A percentile compares a stretch with the other conserved stretches of the same genome.
Conservation (phyloP, 495 filamentous ascomycete genomes). For the Penicillium atrosanguineum region DNA sequence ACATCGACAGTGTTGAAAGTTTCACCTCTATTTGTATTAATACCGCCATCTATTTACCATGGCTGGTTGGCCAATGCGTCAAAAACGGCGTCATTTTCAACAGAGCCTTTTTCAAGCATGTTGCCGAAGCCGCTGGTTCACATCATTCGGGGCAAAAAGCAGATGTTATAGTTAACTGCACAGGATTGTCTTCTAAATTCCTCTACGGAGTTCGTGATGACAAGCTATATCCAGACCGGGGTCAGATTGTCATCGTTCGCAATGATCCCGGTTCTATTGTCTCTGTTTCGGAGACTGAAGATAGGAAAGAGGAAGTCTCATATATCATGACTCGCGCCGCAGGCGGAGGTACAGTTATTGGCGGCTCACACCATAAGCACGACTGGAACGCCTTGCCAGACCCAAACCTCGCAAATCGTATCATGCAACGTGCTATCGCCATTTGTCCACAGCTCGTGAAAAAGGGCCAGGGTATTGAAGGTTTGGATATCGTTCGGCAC, state of each 20-base stretch:
- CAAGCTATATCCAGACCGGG: conserved; percentile 72
- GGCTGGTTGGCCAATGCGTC: conserved; percentile 73
- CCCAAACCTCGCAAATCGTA: conserved; percentile 73
- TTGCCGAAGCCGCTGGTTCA: conserved; percentile 63
- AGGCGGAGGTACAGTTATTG: conserved; percentile 77
- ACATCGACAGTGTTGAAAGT: conserved; percentile 63
- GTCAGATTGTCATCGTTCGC: conserved; percentile 84
- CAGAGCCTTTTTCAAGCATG: conserved; percentile 59
- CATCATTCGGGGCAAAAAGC: conserved; percentile 63
- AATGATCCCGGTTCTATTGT: conserved; percentile 76
- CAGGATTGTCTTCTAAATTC: conserved; percentile 68
- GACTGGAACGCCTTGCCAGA: conserved; percentile 83
- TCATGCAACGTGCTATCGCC: conserved; percentile 82
- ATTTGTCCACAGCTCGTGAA: conserved; percentile 69
- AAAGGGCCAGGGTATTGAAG: conserved; percentile 73
- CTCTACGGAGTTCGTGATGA: conserved; percentile 82
- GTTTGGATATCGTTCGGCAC: conserved; percentile 83
- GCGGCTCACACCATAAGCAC: conserved; percentile 82
- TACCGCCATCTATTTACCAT: conserved; percentile 80
- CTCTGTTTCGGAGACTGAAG: conserved; percentile 71
- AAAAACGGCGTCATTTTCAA: conserved; percentile 65
- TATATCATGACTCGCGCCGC: conserved; percentile 92
- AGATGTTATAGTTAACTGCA: conserved; percentile 82
- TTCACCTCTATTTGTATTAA: conserved; percentile 93
- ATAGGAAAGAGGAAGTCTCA: conserved; percentile 70